phyloP scores from a whole-genome alignment of 2,329 filamentous ascomycete species.

The Pyrenophora tritici-repentis region DNA sequence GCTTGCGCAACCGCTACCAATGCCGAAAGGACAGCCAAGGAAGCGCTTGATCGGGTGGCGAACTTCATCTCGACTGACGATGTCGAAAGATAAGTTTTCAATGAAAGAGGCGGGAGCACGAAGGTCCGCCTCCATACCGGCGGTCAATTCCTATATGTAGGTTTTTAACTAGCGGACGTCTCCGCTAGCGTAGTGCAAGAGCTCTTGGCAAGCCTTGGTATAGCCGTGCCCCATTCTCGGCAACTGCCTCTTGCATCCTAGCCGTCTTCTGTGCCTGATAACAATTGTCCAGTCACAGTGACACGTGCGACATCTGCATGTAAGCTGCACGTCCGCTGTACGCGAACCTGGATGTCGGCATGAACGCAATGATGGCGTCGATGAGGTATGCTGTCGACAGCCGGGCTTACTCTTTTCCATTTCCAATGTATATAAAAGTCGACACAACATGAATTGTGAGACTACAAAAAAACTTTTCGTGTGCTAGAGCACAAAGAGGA shows the following conservation, averaged over 20 bases:
- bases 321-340: conserved; percentile 9
- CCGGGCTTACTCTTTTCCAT: conserved; percentile 10
- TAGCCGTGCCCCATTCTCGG: conserved; percentile 29
- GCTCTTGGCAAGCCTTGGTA: conserved; percentile 21
- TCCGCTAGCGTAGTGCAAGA: conserved; percentile 6
- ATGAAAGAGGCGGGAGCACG: conserved; percentile 4
- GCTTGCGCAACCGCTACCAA: conserved; percentile 21
- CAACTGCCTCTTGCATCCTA: conserved; percentile 33
- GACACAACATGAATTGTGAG: too few species aligned
- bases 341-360: conserved; percentile 22
- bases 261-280: conserved; percentile 26
- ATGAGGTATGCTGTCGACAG: conserved; percentile 3
- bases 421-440: too few species aligned
- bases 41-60: conserved; percentile 14
- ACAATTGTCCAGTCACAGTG: conserved; percentile 31
- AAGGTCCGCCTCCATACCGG: neutral
- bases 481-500: too few species aligned
- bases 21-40: conserved; percentile 29
- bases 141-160: conserved; percentile 20
- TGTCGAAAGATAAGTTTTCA: neutral
- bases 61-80: conserved; percentile 30
- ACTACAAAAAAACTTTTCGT: neutral
- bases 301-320: conserved; percentile 30
- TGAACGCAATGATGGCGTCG: neutral
- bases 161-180: conserved; percentile 8